Evolutionary conservation across 345 rosid genomes (phyloP).

Genomic region (Kandelia obovata): DNA sequence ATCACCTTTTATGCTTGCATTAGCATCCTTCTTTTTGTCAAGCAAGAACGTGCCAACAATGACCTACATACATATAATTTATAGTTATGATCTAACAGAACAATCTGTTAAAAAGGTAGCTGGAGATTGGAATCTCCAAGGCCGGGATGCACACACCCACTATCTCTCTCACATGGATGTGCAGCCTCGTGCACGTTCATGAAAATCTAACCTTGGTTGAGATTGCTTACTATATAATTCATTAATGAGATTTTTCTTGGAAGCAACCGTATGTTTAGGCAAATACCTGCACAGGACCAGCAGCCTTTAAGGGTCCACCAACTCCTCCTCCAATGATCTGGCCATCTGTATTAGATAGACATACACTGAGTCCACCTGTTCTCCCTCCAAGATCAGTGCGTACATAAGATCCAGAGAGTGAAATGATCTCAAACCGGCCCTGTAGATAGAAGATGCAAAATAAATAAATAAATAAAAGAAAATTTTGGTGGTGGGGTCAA

Average conservation of each 20-base stretch:
- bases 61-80: conserved; percentile 37
- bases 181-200: not conserved
- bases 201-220: not conserved
- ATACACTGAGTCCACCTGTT: conserved; percentile 84
- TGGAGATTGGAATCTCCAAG: not conserved
- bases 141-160: not conserved
- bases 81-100: not conserved
- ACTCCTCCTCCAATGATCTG: conserved; percentile 93
- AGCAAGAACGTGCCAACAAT: conserved; percentile 62
- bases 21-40: conserved; percentile 40
- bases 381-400: conserved; percentile 69
- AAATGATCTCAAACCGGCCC: conserved; percentile 87
- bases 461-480: not conserved
- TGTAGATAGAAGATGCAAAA: conserved; percentile 21
- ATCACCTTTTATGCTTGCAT: conserved; percentile 43
- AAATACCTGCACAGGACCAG: conserved; percentile 87
- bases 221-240: not conserved
- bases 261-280: not conserved
- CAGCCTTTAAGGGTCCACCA: conserved; percentile 77
- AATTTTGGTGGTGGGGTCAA: too few species aligned
- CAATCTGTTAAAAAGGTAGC: not conserved
- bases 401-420: conserved; percentile 80
- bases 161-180: not conserved
- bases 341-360: conserved; percentile 65
- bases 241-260: not conserved